A percentile compares a stretch with the other conserved stretches of the same genome.
Evolutionary conservation across 2,329 filamentous ascomycete genomes (phyloP).

Genomic region (Leptographium radiaticola): DNA sequence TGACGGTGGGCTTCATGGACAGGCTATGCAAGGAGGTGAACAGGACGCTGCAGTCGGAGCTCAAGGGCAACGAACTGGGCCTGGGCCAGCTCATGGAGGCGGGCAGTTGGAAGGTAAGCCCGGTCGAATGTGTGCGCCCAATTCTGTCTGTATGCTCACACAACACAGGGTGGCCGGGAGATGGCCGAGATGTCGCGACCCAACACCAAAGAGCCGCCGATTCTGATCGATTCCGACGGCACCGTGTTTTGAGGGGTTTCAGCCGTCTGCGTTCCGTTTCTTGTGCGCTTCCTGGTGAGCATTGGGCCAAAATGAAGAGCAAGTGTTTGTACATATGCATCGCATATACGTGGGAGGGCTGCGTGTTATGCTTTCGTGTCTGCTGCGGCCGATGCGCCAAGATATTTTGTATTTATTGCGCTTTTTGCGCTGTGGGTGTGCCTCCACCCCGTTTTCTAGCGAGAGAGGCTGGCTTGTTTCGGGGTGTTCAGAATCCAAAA

Average conservation of each 20-base stretch:
- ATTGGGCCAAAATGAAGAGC: background rate
- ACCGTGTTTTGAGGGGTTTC: conserved; percentile 55
- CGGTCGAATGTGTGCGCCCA: background rate
- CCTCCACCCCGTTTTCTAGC: background rate
- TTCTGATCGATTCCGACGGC: conserved; percentile 90
- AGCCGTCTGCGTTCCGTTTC: background rate
- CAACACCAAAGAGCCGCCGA: conserved; percentile 92
- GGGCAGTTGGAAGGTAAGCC: conserved; percentile 87
- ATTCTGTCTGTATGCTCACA: background rate
- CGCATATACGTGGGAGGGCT: background rate
- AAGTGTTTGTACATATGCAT: background rate
- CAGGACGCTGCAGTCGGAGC: conserved; percentile 48
- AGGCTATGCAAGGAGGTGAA: conserved; percentile 37
- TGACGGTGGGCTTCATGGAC: conserved; percentile 48
- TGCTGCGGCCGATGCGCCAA: background rate
- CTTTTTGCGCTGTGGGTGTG: background rate
- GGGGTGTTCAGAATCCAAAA: background rate
- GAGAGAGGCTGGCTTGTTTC: no score
- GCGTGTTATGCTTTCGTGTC: background rate
- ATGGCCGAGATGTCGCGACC: conserved; percentile 90
- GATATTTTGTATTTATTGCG: background rate
- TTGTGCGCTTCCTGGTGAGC: background rate
- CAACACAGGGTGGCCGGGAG: conserved; percentile 66
- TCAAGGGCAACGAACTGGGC: conserved; percentile 59
- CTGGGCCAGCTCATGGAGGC: conserved; percentile 88